Evolutionary conservation across 169 alveolate genomes (phyloP), one percentile per base, ranked within the genome.

Genomic region (Plasmodium sp.): DNA sequence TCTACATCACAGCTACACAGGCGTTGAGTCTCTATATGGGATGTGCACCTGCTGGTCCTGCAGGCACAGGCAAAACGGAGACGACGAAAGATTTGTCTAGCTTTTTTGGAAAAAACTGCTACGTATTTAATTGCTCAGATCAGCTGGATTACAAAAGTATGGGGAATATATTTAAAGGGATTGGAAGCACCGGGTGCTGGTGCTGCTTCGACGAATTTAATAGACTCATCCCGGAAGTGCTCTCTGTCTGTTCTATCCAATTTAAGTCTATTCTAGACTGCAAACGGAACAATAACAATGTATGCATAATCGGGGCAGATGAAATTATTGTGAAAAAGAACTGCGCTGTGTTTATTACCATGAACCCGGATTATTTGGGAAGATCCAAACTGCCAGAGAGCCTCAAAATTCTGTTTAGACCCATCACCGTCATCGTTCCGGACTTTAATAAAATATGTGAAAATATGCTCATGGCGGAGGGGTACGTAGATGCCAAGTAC

Each of bases 11-110:
- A 54, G 99, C 99, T 27, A 98, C 99, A 2, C 99, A 98, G 96
- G 99, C 99, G 9, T 96, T 99, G 51, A 99, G 98, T 92, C 96
- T 99, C 94, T 98, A 97, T 95, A 98, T 99, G 99, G 99, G 99
- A 86, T 99, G 99, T 95, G 99, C 99, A 1, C 99, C 99, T 9
- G 99, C 99, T 39, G 99, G 99, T 18, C 99, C 99, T 10, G 99
- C 99, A 12, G 99, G 99, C 39, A 99, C 99, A 6, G 99, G 99
- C 5, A 99, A 99, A 96, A 99, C 99, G 9, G 99, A 99, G 95
- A 97, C 99, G 31, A 98, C 99, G 83, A 99, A 99, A 96, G 99
- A 98, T 96, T 97, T 99, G 88, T 99, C 99, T 2, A 98, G 98
- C 39, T 99, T 99, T n/a, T 93, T 99, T 97, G 99, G 98, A 74